phyloP scores from a whole-genome alignment of 177 flowering plant genomes.

The Tripterygium wilfordii region DNA sequence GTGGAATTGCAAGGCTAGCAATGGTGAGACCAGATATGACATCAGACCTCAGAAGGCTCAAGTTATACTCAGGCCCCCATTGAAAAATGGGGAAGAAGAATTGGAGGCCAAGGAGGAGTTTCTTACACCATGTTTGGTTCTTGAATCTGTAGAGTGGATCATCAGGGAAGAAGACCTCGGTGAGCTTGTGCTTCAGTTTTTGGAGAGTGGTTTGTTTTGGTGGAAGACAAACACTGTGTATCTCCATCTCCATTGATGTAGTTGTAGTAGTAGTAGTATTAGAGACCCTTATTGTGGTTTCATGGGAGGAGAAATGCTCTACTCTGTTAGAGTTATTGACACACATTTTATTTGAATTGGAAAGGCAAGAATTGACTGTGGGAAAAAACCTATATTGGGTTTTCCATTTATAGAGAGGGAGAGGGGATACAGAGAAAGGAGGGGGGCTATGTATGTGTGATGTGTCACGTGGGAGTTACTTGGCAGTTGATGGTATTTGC shows the following conservation, averaged over 20 bases:
- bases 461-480: too few species aligned
- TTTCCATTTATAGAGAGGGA: too few species aligned
- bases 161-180: slow-evolving; percentile 65
- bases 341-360: too few species aligned
- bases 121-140: slow-evolving; percentile 34
- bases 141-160: slow-evolving; percentile 62
- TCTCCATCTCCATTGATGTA: too few species aligned
- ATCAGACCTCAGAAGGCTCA: slow-evolving; percentile 47
- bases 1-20: slow-evolving; percentile 75
- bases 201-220: slow-evolving; percentile 36
- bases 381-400: too few species aligned
- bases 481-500: too few species aligned
- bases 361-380: too few species aligned
- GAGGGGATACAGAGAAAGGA: too few species aligned
- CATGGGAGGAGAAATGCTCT: slow-evolving; percentile 20
- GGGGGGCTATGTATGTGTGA: too few species aligned
- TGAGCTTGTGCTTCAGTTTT: slow-evolving; percentile 38
- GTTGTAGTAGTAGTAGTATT: too few species aligned
- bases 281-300: slow-evolving; percentile 9
- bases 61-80: slow-evolving; percentile 46
- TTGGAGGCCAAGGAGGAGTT: slow-evolving; percentile 39
- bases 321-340: slow-evolving; percentile 37
- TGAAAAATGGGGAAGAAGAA: slow-evolving; percentile 51
- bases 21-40: slow-evolving; percentile 65
- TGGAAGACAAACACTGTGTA: slow-evolving; percentile 50